Percentiles rank a stretch among this genome's conserved stretches.
These are phyloP conservation scores for Flueggea neowawraea DNA, from an alignment of 441 rosid genomes.

Conservation along the genomic window DNA sequence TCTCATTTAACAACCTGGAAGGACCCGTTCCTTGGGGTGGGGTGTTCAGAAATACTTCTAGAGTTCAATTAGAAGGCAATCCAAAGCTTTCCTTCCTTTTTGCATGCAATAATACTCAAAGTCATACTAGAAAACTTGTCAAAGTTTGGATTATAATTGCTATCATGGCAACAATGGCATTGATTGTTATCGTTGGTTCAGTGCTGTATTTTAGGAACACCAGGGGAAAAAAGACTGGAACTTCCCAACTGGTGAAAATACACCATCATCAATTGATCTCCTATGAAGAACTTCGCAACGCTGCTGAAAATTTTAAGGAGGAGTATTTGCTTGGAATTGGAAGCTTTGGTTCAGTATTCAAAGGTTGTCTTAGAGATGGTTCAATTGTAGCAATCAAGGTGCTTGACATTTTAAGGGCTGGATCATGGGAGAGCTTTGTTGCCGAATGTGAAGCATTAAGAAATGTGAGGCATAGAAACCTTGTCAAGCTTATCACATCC, in stretches of 20 bases:
- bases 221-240: background rate
- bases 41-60: constrained; percentile 26
- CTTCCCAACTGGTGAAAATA: constrained; percentile 12
- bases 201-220: constrained; percentile 18
- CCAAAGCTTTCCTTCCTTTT: constrained; percentile 26
- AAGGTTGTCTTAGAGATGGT: constrained; percentile 24
- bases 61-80: constrained; percentile 33
- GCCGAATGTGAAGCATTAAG: constrained; percentile 50
- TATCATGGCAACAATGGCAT: background rate
- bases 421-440: constrained; percentile 40
- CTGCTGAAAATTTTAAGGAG: constrained; percentile 27
- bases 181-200: constrained; percentile 15
- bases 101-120: background rate
- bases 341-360: constrained; percentile 49
- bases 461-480: constrained; percentile 46
- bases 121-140: too few species aligned
- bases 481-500: constrained; percentile 49
- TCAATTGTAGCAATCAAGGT: constrained; percentile 34
- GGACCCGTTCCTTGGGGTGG: constrained; percentile 34
- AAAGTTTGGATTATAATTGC: constrained; percentile 15
- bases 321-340: constrained; percentile 44
- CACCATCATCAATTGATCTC: constrained; percentile 34
- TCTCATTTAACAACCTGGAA: constrained; percentile 43
- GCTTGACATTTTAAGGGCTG: constrained; percentile 21
- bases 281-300: constrained; percentile 36